Conservation (phyloP, 345 rosid genomes). For the Sonneratia caseolaris region DNA sequence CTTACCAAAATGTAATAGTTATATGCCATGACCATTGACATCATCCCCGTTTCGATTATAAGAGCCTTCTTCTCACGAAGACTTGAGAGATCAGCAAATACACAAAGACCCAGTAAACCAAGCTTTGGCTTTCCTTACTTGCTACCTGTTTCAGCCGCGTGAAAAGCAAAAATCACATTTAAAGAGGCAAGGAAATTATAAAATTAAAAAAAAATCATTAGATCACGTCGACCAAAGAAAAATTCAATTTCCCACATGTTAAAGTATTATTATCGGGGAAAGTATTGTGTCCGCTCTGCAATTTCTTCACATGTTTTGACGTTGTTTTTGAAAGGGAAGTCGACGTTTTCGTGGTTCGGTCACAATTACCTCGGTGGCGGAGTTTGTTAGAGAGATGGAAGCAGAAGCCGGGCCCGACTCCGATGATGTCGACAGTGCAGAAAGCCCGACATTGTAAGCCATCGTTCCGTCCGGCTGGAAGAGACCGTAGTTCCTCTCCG, state of each 20-base stretch:
- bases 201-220: no score
- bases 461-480: slow-evolving; percentile 75
- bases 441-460: slow-evolving; percentile 84
- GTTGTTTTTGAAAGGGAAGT: no score
- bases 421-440: slow-evolving; percentile 34
- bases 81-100: slow-evolving; percentile 50
- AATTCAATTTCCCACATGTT: no score
- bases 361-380: slow-evolving; percentile 30
- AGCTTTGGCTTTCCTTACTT: slow-evolving; percentile 44
- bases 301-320: no score
- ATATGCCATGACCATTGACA: slow-evolving; percentile 10
- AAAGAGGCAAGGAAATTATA: slow-evolving; percentile 1
- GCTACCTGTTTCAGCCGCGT: slow-evolving; percentile 46
- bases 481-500: slow-evolving; percentile 87
- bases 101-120: slow-evolving; percentile 52
- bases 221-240: no score
- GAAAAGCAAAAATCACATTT: slow-evolving; percentile 8
- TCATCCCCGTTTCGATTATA: slow-evolving; percentile 13
- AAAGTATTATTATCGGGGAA: no score
- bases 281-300: no score
- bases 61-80: slow-evolving; percentile 54
- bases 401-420: slow-evolving; percentile 35
- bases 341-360: neutral
- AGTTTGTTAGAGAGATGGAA: slow-evolving; percentile 59
- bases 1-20: slow-evolving; percentile 26